Evolutionary conservation across 2,329 filamentous ascomycete species (phyloP).

Genomic region (Myotisia sp.): DNA sequence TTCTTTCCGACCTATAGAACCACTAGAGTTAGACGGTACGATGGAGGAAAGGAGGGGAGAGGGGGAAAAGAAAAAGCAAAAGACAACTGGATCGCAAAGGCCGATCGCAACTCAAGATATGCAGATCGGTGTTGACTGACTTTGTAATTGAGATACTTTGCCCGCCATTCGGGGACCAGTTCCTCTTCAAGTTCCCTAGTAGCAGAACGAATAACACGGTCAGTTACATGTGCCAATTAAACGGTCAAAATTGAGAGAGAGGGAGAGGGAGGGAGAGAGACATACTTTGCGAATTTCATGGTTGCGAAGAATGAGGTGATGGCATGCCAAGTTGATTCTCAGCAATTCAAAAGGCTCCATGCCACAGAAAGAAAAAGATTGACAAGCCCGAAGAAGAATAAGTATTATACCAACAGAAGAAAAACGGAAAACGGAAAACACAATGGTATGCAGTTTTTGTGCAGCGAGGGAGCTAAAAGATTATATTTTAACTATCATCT

Average conservation of each 20-base stretch:
- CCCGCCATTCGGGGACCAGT: conserved; percentile 84
- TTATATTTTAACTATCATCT: too few relatives aligned
- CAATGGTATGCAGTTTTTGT: too few relatives aligned
- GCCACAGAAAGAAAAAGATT: too few relatives aligned
- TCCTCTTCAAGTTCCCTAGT: conserved; percentile 68
- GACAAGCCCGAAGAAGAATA: too few relatives aligned
- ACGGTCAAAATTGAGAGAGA: conserved; percentile 10
- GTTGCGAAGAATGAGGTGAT: too few relatives aligned
- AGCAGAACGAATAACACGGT: conserved; percentile 4
- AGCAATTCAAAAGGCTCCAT: too few relatives aligned
- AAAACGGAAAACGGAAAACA: too few relatives aligned
- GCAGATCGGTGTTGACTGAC: conserved; percentile 24
- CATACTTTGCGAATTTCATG: conserved; percentile 53
- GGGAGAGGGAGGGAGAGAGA: conserved; percentile 4
- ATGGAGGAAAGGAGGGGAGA: conserved; percentile 2
- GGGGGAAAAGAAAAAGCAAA: conserved; percentile 8
- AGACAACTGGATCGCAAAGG: conserved; percentile 8
- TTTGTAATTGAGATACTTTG: conserved; percentile 93
- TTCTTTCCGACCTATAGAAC: conserved; percentile 58
- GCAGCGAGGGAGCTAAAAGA: too few relatives aligned
- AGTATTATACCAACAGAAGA: too few relatives aligned
- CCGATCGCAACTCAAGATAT: conserved; percentile 7
- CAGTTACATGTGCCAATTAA: conserved; percentile 11
- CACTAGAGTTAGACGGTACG: neutral
- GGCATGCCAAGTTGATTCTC: too few relatives aligned